Evolutionary conservation across 352 stramenopile genomes (phyloP), one percentile per base, ranked within the genome.

Genomic region (Phytophthora fragariae): DNA sequence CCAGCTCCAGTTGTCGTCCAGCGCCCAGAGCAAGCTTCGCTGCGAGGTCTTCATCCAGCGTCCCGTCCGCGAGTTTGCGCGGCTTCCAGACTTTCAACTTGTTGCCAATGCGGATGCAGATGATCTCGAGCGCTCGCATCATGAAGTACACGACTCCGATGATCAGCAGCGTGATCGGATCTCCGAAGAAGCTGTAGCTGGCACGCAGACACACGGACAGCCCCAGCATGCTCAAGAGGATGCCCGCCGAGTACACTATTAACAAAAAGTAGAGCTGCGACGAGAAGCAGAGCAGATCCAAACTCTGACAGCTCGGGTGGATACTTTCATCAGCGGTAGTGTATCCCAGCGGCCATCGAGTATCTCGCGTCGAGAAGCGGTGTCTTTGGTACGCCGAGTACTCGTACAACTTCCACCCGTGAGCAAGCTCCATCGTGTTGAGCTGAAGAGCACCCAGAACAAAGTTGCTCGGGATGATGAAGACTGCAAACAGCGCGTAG

Each of bases 391-490:
- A 99, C 39, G 92, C 92, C 6, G 99, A 84, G 79, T 99, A 99
- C 80, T 99, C 97, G 82, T 98, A 99, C 10, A 99, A 86, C 75
- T 98, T 98, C 96, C 97, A 99, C 8, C 97, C 97, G 65, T 99
- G 94, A 9, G 97, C 85, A 12, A 99, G 90, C 71, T 99, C 97
- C 63, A 99, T 92, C 29, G 93, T 98, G 75, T 98, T 98, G 3
- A 99, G 86, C 68, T 99, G 84, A 57, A 99, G 97, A 3, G 97
- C 88, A 68, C 98, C 97, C 64, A 99, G 89, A 53, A 98, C 71
- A 31, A 98, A 83, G 62, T 93, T 96, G 76, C 95, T 98, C 24
- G 96, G 94, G 69, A 99, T 98, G 70, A 98, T 98, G 62, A 98
- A 97, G 24, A 98, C 68, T 7, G 92, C 85, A 80, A 99, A 99